These are phyloP conservation scores for Bruguiera hainesii DNA, from an alignment of 441 rosid genomes.

Conservation along the genomic window DNA sequence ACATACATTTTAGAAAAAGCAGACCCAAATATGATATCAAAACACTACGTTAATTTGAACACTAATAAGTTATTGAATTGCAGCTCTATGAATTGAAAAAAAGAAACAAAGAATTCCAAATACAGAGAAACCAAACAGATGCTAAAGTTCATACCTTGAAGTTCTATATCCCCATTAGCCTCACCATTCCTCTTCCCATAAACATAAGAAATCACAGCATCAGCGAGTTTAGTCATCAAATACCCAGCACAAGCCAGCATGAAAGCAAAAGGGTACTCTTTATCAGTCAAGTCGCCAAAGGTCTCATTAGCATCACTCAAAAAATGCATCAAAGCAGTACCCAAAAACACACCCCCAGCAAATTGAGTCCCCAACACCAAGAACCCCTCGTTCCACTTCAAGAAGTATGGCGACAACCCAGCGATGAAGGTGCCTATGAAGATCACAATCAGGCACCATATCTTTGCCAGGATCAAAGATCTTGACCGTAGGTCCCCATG, in stretches of 20 bases:
- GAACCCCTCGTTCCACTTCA: conserved; percentile 76
- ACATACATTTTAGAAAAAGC: not conserved
- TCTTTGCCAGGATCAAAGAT: conserved; percentile 49
- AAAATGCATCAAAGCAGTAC: conserved; percentile 87
- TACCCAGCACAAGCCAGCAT: conserved; percentile 78
- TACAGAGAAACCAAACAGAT: no score
- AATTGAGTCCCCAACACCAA: conserved; percentile 76
- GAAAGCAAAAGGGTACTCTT: conserved; percentile 74
- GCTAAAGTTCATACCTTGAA: conserved; percentile 38
- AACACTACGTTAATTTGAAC: not conserved
- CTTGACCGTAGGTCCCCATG: conserved; percentile 33
- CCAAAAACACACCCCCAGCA: conserved; percentile 82
- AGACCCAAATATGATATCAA: not conserved
- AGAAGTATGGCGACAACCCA: conserved; percentile 74
- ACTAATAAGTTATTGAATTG: no score
- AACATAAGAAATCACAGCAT: conserved; percentile 47
- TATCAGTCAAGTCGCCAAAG: conserved; percentile 48
- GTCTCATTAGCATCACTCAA: conserved; percentile 72
- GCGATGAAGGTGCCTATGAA: conserved; percentile 55
- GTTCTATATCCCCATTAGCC: conserved; percentile 39
- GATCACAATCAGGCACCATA: conserved; percentile 60
- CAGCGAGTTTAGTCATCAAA: conserved; percentile 70
- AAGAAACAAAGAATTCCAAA: not conserved
- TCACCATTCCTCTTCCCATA: conserved; percentile 33
- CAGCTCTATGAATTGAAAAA: not conserved